Percentiles rank a stretch among this genome's conserved stretches.
Evolutionary conservation across 2,329 filamentous ascomycete genomes (phyloP).

Genomic region (Knoxdaviesia proteae): DNA sequence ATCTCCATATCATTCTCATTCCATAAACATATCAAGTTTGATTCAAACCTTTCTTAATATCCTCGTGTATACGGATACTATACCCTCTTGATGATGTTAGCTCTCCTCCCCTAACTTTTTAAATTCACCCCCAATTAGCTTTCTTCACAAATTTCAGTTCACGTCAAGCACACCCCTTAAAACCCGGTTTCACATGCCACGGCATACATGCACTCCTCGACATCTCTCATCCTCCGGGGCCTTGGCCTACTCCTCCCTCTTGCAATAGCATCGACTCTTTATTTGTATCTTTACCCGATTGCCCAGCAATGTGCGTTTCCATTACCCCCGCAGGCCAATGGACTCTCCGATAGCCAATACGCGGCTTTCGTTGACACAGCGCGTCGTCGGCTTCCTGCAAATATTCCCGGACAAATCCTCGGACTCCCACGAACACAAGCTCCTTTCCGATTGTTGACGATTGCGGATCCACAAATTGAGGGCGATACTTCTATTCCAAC

Average conservation of each 20-base stretch:
- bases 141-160: too few relatives aligned
- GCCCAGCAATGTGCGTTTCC: slow-evolving; percentile 71
- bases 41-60: too few relatives aligned
- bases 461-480: slow-evolving; percentile 86
- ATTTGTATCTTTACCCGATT: slow-evolving; percentile 74
- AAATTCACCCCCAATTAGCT: too few relatives aligned
- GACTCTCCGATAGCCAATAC: slow-evolving; percentile 2
- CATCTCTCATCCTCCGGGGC: slow-evolving; percentile 32
- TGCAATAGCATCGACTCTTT: slow-evolving; percentile 48
- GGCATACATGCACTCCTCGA: too few relatives aligned
- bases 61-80: too few relatives aligned
- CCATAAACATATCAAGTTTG: too few relatives aligned
- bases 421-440: slow-evolving; percentile 18
- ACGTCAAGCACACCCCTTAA: too few relatives aligned
- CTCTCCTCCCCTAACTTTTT: too few relatives aligned
- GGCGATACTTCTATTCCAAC: slow-evolving; percentile 68
- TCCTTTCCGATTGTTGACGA: slow-evolving; percentile 68
- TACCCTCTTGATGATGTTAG: too few relatives aligned
- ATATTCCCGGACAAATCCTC: neutral
- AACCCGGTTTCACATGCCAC: too few relatives aligned
- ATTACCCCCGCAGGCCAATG: slow-evolving; percentile 14
- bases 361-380: slow-evolving; percentile 4
- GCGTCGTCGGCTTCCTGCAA: slow-evolving; percentile 3
- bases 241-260: slow-evolving; percentile 29
- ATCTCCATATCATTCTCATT: too few relatives aligned